Conservation (phyloP, 805 yeast species). For the Limtongia smithiae region DNA sequence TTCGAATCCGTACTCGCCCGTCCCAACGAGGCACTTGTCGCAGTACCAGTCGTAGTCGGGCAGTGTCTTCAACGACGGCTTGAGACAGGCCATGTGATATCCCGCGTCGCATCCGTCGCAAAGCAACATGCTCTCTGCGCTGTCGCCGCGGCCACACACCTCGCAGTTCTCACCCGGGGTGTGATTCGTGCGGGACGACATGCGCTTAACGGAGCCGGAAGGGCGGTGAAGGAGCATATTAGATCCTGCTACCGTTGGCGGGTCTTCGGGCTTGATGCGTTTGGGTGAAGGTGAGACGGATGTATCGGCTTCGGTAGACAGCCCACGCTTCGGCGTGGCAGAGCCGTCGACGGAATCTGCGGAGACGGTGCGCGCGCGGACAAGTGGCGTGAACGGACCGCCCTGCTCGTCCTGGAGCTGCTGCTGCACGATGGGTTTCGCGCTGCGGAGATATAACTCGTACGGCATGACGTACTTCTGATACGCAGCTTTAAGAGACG, state of each 20-base stretch:
- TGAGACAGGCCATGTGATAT: constrained; percentile 66
- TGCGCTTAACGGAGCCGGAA: constrained; percentile 18
- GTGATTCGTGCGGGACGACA: constrained; percentile 1
- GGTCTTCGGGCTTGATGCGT: neutral
- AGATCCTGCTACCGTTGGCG: constrained; percentile 14
- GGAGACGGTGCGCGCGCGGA: constrained; percentile 23
- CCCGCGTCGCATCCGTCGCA: constrained; percentile 75
- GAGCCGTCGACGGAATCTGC: constrained; percentile 4
- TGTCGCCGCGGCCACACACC: constrained; percentile 31
- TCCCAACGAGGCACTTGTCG: constrained; percentile 76
- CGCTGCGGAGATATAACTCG: constrained; percentile 31
- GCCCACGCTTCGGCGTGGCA: neutral
- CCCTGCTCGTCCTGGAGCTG: constrained; percentile 24
- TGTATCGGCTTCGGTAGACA: neutral
- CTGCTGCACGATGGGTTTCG: constrained; percentile 28
- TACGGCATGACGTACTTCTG: constrained; percentile 32
- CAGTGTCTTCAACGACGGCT: constrained; percentile 49
- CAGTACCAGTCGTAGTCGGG: constrained; percentile 76
- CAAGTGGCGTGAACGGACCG: constrained; percentile 20
- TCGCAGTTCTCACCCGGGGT: constrained; percentile 32
- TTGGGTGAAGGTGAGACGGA: neutral
- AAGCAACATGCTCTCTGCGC: constrained; percentile 22
- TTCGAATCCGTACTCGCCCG: constrained; percentile 85
- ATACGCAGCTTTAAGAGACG: constrained; percentile 56
- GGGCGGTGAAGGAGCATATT: constrained; percentile 18